Percentiles rank a stretch among this genome's conserved stretches.
phyloP scores from a whole-genome alignment of 345 rosid genomes.

The Gossypium herbaceum region DNA sequence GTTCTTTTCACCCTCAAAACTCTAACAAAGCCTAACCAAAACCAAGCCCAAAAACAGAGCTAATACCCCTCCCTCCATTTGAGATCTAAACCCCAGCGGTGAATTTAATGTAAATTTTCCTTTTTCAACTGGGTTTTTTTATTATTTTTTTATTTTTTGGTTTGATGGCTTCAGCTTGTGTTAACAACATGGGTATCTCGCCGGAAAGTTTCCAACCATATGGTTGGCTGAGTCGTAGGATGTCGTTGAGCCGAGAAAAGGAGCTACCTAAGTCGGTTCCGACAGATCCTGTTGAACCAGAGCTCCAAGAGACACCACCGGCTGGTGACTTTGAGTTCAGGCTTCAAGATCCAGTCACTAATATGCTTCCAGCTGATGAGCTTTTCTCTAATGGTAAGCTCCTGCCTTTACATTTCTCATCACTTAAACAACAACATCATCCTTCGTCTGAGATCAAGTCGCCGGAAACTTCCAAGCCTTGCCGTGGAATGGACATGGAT shows the following conservation, averaged over 20 bases:
- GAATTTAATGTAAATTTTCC: not conserved
- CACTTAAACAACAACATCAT: not conserved
- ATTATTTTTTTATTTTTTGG: not conserved
- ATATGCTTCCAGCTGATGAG: constrained; percentile 87
- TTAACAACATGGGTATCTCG: constrained; percentile 55
- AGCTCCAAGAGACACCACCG: constrained; percentile 24
- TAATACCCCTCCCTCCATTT: too few relatives aligned
- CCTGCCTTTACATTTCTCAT: constrained; percentile 60
- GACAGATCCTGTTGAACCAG: constrained; percentile 24
- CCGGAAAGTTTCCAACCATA: constrained; percentile 53
- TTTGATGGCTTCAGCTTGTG: constrained; percentile 84
- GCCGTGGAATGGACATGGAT: constrained; percentile 41
- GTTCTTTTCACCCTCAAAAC: not conserved
- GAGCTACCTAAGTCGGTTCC: constrained; percentile 15
- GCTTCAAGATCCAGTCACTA: constrained; percentile 65
- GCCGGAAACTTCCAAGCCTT: constrained; percentile 32
- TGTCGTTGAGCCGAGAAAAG: constrained; percentile 52
- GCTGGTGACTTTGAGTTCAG: constrained; percentile 79
- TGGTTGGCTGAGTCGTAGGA: constrained; percentile 64
- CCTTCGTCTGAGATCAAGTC: constrained; percentile 25
- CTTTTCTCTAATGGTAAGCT: constrained; percentile 86
- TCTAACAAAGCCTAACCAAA: not conserved
- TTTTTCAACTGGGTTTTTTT: not conserved
- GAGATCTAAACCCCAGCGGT: too few relatives aligned
- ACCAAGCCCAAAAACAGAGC: not conserved